Base-by-base conservation (phyloP, 1,284 basidiomycete genomes). In the Termitomyces sp. region DNA sequence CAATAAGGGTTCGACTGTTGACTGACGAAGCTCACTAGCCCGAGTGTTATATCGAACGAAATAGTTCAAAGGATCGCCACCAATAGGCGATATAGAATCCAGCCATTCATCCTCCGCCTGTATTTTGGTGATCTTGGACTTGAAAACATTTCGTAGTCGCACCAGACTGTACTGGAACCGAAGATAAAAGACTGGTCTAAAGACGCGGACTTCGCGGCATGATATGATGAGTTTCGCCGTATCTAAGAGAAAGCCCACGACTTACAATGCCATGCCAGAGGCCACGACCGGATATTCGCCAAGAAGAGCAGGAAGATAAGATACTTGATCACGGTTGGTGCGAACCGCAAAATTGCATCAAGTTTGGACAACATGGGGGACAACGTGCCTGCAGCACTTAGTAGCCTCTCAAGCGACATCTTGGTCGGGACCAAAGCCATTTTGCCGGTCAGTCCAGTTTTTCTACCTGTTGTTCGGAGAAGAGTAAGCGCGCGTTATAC, bases 221-320 rank as follows among this genome's bases (percentile, higher is more conserved):
- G 9, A 24, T 28, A 50, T 19, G 9, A 15, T 6, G 9, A 28
- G 6, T 49, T 33, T n/a, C 5, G 3, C 10, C 12, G 28, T 21
- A 21, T 15, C 5, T 9, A 3, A 38, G 21, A 79, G 26, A n/a
- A 8, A 49, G 19, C 3, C 3, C 7, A 28, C 6, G 17, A n/a
- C 84, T 64, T 64, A 88, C 86, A 59, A 61, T 88, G 86, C 86
- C 86, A 89, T 31, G 70, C 70, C 24, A 86, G 67, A 1, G 86
- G 86, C 62, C 81, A 76, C 7, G 83, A 83, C 12, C 81, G 76
- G 21, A 70, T 59, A 54, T 88, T 88, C 30, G 82, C 46, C 12
- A 86, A 59, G 44, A 74, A 64, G 4, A 74, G 41, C 17, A 79
- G 15, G 26, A 67, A 62, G 13, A 69, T 56, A 12, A 71, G 48